Percentiles rank a stretch among this genome's conserved stretches.
Conservation (phyloP, 768 basidiomycete genomes). For the Lactarius deliciosus region DNA sequence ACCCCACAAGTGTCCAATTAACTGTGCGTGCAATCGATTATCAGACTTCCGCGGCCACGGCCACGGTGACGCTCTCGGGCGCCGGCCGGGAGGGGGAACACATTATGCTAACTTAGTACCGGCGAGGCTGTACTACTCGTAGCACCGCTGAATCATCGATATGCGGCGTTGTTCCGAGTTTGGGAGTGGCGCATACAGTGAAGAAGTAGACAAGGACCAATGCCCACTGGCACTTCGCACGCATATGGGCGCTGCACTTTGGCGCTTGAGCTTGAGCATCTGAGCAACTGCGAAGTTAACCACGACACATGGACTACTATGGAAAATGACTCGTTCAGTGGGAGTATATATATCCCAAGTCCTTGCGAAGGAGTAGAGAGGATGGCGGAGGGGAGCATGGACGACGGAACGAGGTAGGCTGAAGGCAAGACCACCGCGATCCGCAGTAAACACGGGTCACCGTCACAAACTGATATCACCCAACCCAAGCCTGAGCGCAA, state of each 20-base stretch:
- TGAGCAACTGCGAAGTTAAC: neutral
- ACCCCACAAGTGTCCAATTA: neutral
- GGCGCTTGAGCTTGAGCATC: neutral
- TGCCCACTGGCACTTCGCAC: neutral
- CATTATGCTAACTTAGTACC: neutral
- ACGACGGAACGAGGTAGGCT: neutral
- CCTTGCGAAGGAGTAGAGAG: neutral
- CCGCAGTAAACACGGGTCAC: neutral
- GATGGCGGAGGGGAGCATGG: neutral
- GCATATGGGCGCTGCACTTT: neutral
- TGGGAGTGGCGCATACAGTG: neutral
- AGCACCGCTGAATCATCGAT: neutral
- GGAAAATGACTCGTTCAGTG: neutral
- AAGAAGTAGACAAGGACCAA: neutral
- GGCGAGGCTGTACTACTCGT: neutral
- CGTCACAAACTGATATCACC: neutral
- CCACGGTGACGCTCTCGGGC: neutral
- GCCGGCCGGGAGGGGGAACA: neutral
- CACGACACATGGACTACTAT: neutral
- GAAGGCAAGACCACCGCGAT: too few relatives aligned
- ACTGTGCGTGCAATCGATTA: neutral
- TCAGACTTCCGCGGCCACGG: neutral
- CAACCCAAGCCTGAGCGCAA: too few relatives aligned
- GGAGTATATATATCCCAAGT: neutral
- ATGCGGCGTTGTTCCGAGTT: neutral